These are phyloP conservation scores for Lagerstroemia fauriei DNA, from an alignment of 441 rosid genomes.

Conservation along the genomic window DNA sequence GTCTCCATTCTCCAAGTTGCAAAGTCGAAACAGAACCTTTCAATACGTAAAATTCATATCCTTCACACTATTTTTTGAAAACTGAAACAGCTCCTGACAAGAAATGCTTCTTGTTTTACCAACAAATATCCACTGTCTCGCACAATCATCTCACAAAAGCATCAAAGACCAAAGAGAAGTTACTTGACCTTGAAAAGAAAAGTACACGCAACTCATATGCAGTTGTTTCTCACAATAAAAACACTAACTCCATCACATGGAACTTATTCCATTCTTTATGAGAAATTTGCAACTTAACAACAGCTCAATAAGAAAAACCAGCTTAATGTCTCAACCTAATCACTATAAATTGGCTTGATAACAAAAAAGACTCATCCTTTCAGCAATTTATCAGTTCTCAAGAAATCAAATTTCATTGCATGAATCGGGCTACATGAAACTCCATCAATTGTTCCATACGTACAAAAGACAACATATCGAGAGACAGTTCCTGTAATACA, in stretches of 20 bases:
- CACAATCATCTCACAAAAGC: neutral
- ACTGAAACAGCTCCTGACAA: neutral
- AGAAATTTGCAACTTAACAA: neutral
- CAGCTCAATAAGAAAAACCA: neutral
- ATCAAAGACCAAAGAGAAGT: neutral
- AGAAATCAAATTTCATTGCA: neutral
- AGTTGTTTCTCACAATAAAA: neutral
- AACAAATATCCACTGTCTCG: neutral
- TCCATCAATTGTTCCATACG: neutral
- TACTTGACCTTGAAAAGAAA: neutral
- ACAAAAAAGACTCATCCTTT: neutral
- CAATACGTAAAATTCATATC: neutral
- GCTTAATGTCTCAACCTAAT: neutral
- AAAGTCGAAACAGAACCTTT: neutral
- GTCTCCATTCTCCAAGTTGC: neutral
- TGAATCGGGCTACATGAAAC: neutral
- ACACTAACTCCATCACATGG: neutral
- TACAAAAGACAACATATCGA: neutral
- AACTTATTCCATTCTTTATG: neutral
- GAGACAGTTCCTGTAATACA: neutral
- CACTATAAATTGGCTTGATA: neutral
- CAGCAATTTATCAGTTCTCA: neutral
- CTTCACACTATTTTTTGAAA: neutral
- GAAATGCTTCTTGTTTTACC: neutral
- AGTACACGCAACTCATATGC: neutral